A percentile compares a stretch with the other conserved stretches of the same genome.
Evolutionary conservation across 257 asterid species (phyloP).

Genomic region (Phtheirospermum japonicum): DNA sequence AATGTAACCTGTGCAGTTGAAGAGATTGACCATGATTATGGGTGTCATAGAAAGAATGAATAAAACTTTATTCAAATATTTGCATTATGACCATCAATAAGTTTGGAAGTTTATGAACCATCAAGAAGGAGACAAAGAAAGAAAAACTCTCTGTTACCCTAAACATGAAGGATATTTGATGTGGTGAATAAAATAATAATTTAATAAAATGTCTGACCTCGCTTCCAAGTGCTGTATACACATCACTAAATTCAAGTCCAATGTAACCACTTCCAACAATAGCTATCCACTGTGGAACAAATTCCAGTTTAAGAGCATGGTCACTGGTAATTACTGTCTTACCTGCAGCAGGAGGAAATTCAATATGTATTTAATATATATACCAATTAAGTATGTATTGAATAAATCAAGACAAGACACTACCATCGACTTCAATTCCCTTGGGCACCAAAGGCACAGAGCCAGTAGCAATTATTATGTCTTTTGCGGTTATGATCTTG

Average conservation of each 20-base stretch:
- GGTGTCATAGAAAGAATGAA: neutral
- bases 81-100: constrained; percentile 7
- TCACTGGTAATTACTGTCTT: constrained; percentile 93
- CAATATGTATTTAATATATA: neutral
- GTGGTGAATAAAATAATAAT: neutral
- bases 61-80: neutral
- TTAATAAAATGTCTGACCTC: constrained; percentile 50
- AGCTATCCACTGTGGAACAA: constrained; percentile 93
- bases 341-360: constrained; percentile 48
- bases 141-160: neutral
- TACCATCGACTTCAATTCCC: constrained; percentile 97
- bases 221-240: constrained; percentile 96
- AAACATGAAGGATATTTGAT: constrained; percentile 19
- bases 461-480: constrained; percentile 92
- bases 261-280: constrained; percentile 97
- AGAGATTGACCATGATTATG: constrained; percentile 4
- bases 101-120: constrained; percentile 15
- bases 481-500: constrained; percentile 73
- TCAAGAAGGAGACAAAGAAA: neutral
- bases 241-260: constrained; percentile 97
- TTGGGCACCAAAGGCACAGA: constrained; percentile 90
- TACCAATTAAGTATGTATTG: neutral
- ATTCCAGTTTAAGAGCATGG: constrained; percentile 91
- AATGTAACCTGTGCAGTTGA: constrained; percentile 70
- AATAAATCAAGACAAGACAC: constrained; percentile 35